Evolutionary conservation across 1,284 basidiomycete genomes (phyloP), one percentile per base, ranked within the genome.

Genomic region (Clitocybe nebularis): DNA sequence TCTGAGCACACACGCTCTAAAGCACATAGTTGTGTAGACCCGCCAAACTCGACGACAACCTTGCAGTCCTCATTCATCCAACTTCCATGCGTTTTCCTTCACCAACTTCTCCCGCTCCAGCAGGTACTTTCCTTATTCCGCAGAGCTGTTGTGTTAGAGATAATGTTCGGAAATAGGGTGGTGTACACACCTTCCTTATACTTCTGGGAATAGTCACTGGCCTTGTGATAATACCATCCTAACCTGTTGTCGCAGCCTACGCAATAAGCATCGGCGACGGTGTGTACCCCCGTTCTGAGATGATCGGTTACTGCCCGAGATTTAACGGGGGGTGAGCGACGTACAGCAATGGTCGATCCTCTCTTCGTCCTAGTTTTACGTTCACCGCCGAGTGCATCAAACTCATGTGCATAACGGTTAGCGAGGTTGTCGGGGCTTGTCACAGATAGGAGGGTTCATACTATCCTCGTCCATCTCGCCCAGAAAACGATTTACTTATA

Each of bases 201-300:
- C 58, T 85, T 89, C 75, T 93, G 90, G 5, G 78, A 74, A 21
- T 70, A 67, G 52, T 93, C 87, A 1, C 80, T 76, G 5, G 90
- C 89, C 54, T 84, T 86, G 57, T 89, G 76, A 52, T 93, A 93
- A 55, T 73, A 89, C 89, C 89, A 93, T 0, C 90, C 90, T 3
- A 93, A 52, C 16, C 84, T 76, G 11, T 83, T 82, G 45, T 81
- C 80, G 61, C 89, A 93, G 0, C 85, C 87, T 25, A 84, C 48
- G 57, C 89, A 92, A 56, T 74, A 84, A 0, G 84, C 76, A 55
- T 92, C 89, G 9, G 84, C 83, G 5, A 90, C 89, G 0, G 84
- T 86, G 53, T 93, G 89, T 6, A 88, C 74, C 2, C 89, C 89
- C 1, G 89, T 93, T 37, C 85, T 89, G 16, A 20, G 17, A 43